Conservation (phyloP, 768 basidiomycete species). For the Candolleomyces aberdarensis region DNA sequence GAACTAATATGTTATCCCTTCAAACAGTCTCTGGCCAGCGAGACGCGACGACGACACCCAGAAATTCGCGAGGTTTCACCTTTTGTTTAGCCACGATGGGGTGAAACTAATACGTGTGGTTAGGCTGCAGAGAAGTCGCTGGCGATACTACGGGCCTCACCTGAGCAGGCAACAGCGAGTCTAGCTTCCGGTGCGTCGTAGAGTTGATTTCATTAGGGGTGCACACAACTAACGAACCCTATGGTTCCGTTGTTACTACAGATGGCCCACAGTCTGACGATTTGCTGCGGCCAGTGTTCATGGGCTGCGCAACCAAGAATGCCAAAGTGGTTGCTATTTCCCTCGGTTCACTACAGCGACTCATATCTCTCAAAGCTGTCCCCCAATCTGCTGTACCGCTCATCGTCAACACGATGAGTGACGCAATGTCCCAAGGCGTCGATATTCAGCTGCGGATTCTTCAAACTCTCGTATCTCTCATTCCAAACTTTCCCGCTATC, state of each 20-base stretch:
- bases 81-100: constrained; percentile 2
- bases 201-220: not conserved
- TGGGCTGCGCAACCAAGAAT: constrained; percentile 92
- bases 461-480: constrained; percentile 86
- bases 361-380: constrained; percentile 85
- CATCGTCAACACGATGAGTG: constrained; percentile 81
- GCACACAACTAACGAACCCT: not conserved
- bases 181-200: constrained; percentile 64
- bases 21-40: constrained; percentile 75
- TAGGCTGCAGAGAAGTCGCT: constrained; percentile 88
- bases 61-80: constrained; percentile 84
- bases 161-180: constrained; percentile 71
- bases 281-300: constrained; percentile 83
- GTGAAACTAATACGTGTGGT: constrained; percentile 17
- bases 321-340: constrained; percentile 93
- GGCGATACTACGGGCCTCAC: constrained; percentile 74
- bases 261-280: constrained; percentile 80
- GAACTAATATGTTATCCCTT: not conserved
- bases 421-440: constrained; percentile 90
- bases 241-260: constrained; percentile 18
- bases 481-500: constrained; percentile 83
- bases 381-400: constrained; percentile 73
- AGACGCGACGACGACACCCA: constrained; percentile 85
- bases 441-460: constrained; percentile 95
- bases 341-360: constrained; percentile 84